Base-by-base conservation (phyloP, 2,329 filamentous ascomycete genomes). In the Cladosporium cucumerinum region DNA sequence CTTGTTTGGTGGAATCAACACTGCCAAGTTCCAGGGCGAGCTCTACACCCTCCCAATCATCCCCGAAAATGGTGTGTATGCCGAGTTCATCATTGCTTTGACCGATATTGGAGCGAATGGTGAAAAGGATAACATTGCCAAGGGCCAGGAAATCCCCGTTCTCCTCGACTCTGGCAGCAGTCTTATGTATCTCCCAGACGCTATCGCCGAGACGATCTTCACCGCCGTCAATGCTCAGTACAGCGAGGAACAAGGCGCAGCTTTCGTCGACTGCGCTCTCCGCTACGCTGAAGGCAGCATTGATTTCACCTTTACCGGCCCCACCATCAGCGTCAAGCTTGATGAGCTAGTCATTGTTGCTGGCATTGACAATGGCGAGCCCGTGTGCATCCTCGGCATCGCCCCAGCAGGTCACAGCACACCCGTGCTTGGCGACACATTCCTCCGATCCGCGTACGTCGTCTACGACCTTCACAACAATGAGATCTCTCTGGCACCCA, bases 1-100 rank as follows among this genome's bases (percentile, higher is more conserved):
- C 66, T 80, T 94, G 1, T 95, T 94, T 69, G 91, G 91, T 46
- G 91, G 90, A n/a, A 86, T 93, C 65, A 90, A 94, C 74, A 90
- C 86, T 0, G 85, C 83, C 66, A 93, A 93, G 74, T 95, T 87
- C 77, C 74, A 81, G 0, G 90, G 90, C 57, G 76, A 84, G 2
- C 81, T 93, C 34, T 81, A 82, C 54, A 85, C 82, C 6, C 80
- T 93, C 30, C 81, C 88, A 18, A 81, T 92, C 66, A 79, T 87
- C 70, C 49, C 28, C 0, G 74, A 78, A 48, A 66, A 74, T 10
- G 77, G 76, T 25, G 67, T 80, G 60, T 85, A 86, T 46, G 85
- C 87, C 4, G 80, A 82, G 64, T 81, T 82, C 70, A 75, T 83
- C 73, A 82, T 86, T 55, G 82, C 81, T 2, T 71, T 85, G 68